Base-by-base conservation (phyloP, 2,329 filamentous ascomycete species). In the Aspergillus brunneoviolaceus region DNA sequence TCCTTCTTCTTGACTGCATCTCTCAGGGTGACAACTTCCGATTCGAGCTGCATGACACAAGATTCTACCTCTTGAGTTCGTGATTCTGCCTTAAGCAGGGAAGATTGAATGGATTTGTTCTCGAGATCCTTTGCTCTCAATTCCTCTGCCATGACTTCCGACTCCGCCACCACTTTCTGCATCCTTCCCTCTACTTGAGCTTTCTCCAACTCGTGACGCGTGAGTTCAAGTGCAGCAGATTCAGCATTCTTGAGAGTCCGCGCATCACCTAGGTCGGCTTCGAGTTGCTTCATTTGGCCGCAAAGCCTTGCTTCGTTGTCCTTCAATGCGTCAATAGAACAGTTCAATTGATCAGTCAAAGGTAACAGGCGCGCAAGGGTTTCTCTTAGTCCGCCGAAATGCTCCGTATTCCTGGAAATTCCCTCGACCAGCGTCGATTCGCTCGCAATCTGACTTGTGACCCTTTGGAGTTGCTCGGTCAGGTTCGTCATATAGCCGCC, bases 211-310 rank as follows among this genome's bases (percentile, higher is more conserved):
- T 63, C 60, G 35, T 67, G 67, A 1, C 57, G 56, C 10, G 57
- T 67, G 23, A 75, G 53, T 23, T 77, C 71, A 53, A 45, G 49
- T 33, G 69, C 63, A 2, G 68, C 48, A 4, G 35, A 19, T 2
- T 63, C 56, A 7, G 65, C 62, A 7, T 70, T 70, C 39, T 62
- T 54, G 11, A 57, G 59, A n/a, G 62, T 55, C 35, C 64, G 65
- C 5, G 60, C 54, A 12, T 72, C 67, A 9, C 52, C 55, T 10
- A 75, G 55, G 7, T 51, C 67, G 9, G 56, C 49, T 27, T 55
- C 45, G 16, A 75, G 59, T 1, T 49, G 57, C 25, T 59, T 55
- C 31, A 78, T 69, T n/a, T 74, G 72, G 1, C 68, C 57, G 4
- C 61, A 62, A 33, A 79, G 73, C 11, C 62, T 63, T 5, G 35